Evolutionary conservation across 371 early-diverging fungal genomes (phyloP).

Genomic region (Synchytrium microbalum): DNA sequence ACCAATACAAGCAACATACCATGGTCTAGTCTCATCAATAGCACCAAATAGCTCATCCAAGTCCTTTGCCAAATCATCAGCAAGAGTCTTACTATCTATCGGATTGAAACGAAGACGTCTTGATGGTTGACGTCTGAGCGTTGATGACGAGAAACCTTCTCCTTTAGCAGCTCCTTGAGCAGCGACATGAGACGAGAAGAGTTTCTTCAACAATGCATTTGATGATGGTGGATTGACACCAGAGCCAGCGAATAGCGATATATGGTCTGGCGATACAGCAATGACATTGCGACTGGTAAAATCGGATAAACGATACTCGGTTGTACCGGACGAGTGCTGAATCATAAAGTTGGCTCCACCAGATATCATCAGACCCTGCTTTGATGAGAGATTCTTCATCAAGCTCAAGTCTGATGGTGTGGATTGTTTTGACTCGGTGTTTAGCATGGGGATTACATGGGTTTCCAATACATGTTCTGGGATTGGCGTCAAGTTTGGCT

Average conservation of each 20-base stretch:
- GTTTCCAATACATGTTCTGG: background rate
- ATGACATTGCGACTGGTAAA: background rate
- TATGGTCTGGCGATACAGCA: background rate
- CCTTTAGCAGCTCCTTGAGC: background rate
- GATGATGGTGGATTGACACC: too few species aligned
- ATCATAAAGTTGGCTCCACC: background rate
- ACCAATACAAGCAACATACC: conserved; percentile 65
- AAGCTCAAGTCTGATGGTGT: conserved; percentile 2
- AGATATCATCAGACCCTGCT: background rate
- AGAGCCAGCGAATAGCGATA: background rate
- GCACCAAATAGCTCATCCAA: conserved; percentile 70
- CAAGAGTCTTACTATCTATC: background rate
- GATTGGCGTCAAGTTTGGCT: background rate
- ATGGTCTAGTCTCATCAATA: conserved; percentile 73
- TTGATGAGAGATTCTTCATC: background rate
- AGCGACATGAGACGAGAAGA: background rate
- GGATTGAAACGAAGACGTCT: background rate
- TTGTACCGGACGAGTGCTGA: background rate
- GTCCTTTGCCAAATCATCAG: conserved; percentile 27
- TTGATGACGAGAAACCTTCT: background rate
- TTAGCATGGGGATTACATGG: background rate
- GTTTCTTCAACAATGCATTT: too few species aligned
- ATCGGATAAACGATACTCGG: background rate
- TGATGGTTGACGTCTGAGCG: background rate
- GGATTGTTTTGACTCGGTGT: background rate